Base-by-base conservation (phyloP, 352 stramenopile genomes). In the Globisporangium cylindrosporum region DNA sequence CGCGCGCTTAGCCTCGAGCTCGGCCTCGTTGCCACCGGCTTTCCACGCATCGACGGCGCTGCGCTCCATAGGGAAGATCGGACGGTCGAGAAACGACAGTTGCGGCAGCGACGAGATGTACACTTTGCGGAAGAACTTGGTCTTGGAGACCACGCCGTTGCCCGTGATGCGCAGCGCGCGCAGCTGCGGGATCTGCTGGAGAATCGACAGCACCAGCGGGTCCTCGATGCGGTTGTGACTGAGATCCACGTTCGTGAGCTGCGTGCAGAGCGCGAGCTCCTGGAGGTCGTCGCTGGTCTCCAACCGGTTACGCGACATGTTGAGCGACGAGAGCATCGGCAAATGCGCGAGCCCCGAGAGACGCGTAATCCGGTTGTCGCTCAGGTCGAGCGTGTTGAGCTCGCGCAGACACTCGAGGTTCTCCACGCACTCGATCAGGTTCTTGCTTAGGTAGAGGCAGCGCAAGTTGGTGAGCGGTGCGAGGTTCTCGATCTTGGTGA, bases 381-480 rank as follows among this genome's bases (percentile, higher is more conserved):
- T 96, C 56, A 61, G 32, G 56, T 61, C 56, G 20, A 61, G 56
- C 20, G 56, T 61, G 29, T 61, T 61, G 56, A 61, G 55, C 29
- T 61, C 55, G 18, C 29, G 20, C 55, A 61, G 29, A 20, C 29
- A 29, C 56, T 61, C 56, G 20, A 61, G 56, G 20, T 59, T 86
- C 64, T 96, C 84, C 25, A 98, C 82, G 14, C 71, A 74, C 64
- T 86, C 80, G 36, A 99, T 92, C 7, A 97, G 71, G 76, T 99
- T 99, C 55, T 96, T 95, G 73, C 95, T 88, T 63, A 98, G 64
- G 69, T 98, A 98, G 38, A 99, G 75, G 70, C 93, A 98, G 48
- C 95, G 77, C 24, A 99, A 68, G 27, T 94, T 76, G 12, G 75
- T 66, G 5, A 98, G 75, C 58, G 86, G 66, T 43, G 72, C 65